Base-by-base conservation (phyloP, 73 alveolate genomes). In the Breviolum minutum region DNA sequence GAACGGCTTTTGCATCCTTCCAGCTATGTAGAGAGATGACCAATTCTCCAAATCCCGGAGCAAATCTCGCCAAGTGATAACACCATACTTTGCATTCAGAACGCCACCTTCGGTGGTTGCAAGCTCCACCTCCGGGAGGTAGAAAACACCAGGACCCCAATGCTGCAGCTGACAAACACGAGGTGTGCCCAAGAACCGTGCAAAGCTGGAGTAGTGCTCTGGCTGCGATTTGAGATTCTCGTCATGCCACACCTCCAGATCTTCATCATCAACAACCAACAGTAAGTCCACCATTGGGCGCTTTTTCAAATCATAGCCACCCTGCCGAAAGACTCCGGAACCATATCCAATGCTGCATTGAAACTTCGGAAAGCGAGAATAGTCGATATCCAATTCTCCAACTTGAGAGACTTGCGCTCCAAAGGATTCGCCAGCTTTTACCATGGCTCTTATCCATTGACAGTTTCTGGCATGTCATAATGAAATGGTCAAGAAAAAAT, bases 21-120 rank as follows among this genome's bases (percentile, higher is more conserved):
- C 98, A 22, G 98, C 98, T 14, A 92, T 92, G 81, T 92, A 92
- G 80, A 92, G 90, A n/a, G 98, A 92, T 60, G 91, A 74, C 98
- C 98, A 92, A 40, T 61, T 5, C 27, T 76, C 90, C 69, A 92
- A 63, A 40, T 92, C 98, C 60, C 24, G 79, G n/a, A 92, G 27
- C 82, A 92, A 27, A 30, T 92, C 98, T 54, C 74, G 79, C 11
- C 73, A 60, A 64, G 98, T 92, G 90, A 92, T 92, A 68, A 92
- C 98, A 13, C 98, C 98, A 27, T 92, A 92, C 80, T 92, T 92
- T 11, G 98, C 98, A 22, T 73, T 24, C 80, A 86, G 26, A 19
- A 86, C 88, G 24, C 92, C 92, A 8, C 94, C 94, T 63, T 86
- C 94, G n/a, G 79, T 63, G 17, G 80, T 86, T 27, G 29, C 24